Percentiles rank a stretch among this genome's conserved stretches.
phyloP scores from a whole-genome alignment of 306 rosid species.

The Pyrus betulifolia region DNA sequence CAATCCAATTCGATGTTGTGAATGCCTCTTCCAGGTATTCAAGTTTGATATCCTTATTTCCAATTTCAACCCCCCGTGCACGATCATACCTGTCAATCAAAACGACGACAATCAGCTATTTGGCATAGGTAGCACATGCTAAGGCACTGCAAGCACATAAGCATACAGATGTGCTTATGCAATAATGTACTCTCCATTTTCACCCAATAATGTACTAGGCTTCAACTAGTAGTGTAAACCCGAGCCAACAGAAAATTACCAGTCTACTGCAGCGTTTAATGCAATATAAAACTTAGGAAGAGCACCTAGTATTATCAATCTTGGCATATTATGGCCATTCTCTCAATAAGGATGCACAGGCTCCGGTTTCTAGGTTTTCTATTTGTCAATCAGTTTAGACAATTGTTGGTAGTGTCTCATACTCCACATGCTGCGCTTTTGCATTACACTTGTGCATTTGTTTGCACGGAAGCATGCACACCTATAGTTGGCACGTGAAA shows the following conservation, averaged over 20 bases:
- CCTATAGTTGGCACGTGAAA: not conserved
- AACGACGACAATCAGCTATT: not conserved
- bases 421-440: not conserved
- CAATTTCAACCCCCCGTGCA: constrained; percentile 97
- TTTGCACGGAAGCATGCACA: not conserved
- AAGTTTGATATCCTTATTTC: constrained; percentile 89
- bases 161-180: not conserved
- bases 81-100: constrained; percentile 70
- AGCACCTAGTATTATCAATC: not conserved
- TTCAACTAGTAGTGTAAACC: not conserved
- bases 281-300: not conserved
- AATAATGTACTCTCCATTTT: not conserved
- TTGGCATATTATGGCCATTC: not conserved
- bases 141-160: not conserved
- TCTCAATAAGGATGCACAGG: not conserved
- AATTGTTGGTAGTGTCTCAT: not conserved
- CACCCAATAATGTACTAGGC: not conserved
- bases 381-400: not conserved
- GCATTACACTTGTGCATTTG: not conserved
- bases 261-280: not conserved
- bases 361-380: not conserved
- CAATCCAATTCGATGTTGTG: constrained; percentile 97
- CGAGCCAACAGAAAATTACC: not conserved
- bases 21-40: constrained; percentile 97
- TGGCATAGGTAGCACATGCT: not conserved